These are phyloP conservation scores for Paecilomyces variotii DNA, from an alignment of 2,329 filamentous ascomycete species.

Conservation along the genomic window DNA sequence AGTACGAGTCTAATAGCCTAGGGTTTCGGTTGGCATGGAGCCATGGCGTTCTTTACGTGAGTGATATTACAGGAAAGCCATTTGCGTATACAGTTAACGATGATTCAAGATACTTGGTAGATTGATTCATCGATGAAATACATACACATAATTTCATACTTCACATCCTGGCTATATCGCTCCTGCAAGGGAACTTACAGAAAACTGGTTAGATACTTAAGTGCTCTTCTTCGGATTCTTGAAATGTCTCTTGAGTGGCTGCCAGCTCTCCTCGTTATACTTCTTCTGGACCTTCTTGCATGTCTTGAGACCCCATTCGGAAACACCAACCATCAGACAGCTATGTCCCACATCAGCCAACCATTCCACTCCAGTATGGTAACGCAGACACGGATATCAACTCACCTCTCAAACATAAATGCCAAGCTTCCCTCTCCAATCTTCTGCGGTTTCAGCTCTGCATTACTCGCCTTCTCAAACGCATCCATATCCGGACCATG, in stretches of 20 bases:
- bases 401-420: constrained; percentile 55
- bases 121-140: background rate
- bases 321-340: constrained; percentile 62
- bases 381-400: background rate
- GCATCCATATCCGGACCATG: constrained; percentile 53
- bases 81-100: no score
- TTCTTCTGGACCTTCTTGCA: constrained; percentile 63
- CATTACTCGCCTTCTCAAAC: constrained; percentile 48
- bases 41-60: background rate
- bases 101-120: background rate
- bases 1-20: background rate
- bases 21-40: background rate
- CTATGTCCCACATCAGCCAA: constrained; percentile 39
- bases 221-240: constrained; percentile 40
- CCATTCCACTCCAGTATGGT: constrained; percentile 6
- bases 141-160: background rate
- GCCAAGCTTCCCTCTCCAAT: constrained; percentile 54
- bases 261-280: constrained; percentile 80
- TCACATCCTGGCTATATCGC: background rate
- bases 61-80: background rate
- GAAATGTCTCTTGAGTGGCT: constrained; percentile 56
- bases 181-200: background rate
- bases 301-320: constrained; percentile 63
- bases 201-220: background rate
- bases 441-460: constrained; percentile 47